Evolutionary conservation across 2,329 filamentous ascomycete genomes (phyloP), one percentile per base, ranked within the genome.

Genomic region (Fusarium duplospermum): DNA sequence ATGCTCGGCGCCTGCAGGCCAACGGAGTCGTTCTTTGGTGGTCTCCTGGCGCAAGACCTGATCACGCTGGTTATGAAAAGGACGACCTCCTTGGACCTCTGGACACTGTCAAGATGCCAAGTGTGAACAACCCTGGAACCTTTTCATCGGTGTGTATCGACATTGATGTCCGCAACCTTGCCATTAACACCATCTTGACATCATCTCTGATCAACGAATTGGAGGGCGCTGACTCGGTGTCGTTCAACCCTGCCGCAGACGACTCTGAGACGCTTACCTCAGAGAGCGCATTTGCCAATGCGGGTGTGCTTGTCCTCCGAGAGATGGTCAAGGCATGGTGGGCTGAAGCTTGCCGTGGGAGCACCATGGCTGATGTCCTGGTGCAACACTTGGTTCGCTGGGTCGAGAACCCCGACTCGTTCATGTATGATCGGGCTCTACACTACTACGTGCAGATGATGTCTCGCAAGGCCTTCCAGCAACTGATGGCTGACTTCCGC

Each of bases 291-390:
- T 99, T 99, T 81, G 93, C 96, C n/a, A 93, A 94, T 59, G 95
- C 96, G 4, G 94, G 95, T 64, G 93, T 98, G 6, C 89, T 92
- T 8, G 96, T 99, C 1, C 87, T 99, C 4, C 93, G 96, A 16
- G 97, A 98, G 78, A 98, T 99, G 95, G 96, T 99, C 76, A 98
- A 98, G 82, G 90, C 94, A 4, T 99, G 97, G 97, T 99, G 96
- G 96, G 89, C 93, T 1, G 96, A 99, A 82, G 97, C 96, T 7
- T 96, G 94, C 80, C 91, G 91, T 70, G 94, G 95, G 40, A 97
- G 94, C 77, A 93, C 91, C 45, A 98, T 99, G 94, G 97, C 97
- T 1, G 96, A 99, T 83, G 91, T 98, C 64, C 94, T 99, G 87
- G 96, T 99, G 1, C 95, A 98, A 80, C 96, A 99, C 83, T 89